Evolutionary conservation across 2,329 filamentous ascomycete genomes (phyloP).

Genomic region (Thermothelomyces thermophilus): DNA sequence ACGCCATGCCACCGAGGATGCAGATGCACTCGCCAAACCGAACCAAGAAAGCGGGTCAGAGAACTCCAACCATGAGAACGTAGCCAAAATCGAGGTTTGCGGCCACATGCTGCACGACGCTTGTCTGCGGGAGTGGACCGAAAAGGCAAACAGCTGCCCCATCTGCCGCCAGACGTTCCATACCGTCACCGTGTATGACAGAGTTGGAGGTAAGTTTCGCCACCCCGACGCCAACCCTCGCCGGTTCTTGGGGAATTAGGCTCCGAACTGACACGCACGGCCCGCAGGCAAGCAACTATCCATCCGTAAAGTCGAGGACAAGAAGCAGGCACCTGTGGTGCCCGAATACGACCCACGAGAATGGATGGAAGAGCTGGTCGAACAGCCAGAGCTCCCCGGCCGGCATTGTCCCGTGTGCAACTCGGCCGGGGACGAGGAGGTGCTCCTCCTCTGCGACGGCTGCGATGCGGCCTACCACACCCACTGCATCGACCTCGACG

Average conservation of each 20-base stretch:
- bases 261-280: constrained; percentile 10
- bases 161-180: constrained; percentile 94
- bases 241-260: constrained; percentile 21
- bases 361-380: constrained; percentile 64
- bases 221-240: neutral
- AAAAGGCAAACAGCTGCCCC: constrained; percentile 94
- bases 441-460: constrained; percentile 82
- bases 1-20: constrained; percentile 16
- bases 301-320: constrained; percentile 65
- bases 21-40: constrained; percentile 19
- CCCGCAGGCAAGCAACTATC: constrained; percentile 48
- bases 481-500: constrained; percentile 78
- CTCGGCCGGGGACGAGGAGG: constrained; percentile 70
- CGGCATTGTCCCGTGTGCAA: constrained; percentile 82
- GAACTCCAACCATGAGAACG: constrained; percentile 35
- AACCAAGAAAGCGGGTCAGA: constrained; percentile 21
- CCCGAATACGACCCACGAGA: constrained; percentile 78
- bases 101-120: constrained; percentile 89
- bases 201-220: constrained; percentile 64
- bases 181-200: constrained; percentile 74
- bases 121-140: constrained; percentile 89
- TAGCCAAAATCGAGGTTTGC: constrained; percentile 65
- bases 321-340: constrained; percentile 83
- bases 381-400: constrained; percentile 57
- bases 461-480: constrained; percentile 89